Evolutionary conservation across 2,329 filamentous ascomycete species (phyloP).

Genomic region (Trichophyton simii): DNA sequence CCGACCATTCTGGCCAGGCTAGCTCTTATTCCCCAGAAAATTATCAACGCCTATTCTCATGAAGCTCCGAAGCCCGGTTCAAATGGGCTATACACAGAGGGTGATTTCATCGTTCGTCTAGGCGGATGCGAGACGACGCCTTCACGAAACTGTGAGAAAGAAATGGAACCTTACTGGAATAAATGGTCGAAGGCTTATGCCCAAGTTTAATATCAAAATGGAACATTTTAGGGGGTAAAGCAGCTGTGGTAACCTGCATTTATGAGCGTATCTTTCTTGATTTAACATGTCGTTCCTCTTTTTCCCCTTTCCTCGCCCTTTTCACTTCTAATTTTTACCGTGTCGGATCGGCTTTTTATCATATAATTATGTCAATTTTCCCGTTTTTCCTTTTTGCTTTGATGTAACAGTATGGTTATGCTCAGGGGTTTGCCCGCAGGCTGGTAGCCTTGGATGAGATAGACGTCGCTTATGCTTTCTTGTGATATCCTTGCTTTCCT

Average conservation of each 20-base stretch:
- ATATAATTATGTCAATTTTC: neutral
- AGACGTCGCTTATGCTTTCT: neutral
- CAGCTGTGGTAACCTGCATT: neutral
- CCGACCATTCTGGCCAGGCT: constrained; percentile 85
- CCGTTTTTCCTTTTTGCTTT: neutral
- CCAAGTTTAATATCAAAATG: neutral
- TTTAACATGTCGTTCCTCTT: neutral
- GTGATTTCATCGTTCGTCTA: constrained; percentile 74
- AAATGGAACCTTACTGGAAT: constrained; percentile 48
- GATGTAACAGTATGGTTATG: constrained; percentile 1
- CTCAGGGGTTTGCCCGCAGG: neutral
- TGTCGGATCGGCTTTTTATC: neutral
- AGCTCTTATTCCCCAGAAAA: constrained; percentile 74
- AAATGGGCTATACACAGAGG: constrained; percentile 61
- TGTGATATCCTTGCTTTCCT: neutral
- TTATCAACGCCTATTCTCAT: constrained; percentile 64
- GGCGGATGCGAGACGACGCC: constrained; percentile 51
- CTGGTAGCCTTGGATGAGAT: neutral
- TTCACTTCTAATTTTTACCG: neutral
- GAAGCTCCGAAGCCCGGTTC: constrained; percentile 26
- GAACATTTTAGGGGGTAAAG: neutral
- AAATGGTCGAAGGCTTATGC: constrained; percentile 27
- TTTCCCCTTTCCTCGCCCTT: neutral
- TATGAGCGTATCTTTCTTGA: constrained; percentile 1
- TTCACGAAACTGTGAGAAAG: constrained; percentile 55